Evolutionary conservation across 2,329 filamentous ascomycete genomes (phyloP), one percentile per base, ranked within the genome.

Genomic region (Zasmidium citrigriseum): DNA sequence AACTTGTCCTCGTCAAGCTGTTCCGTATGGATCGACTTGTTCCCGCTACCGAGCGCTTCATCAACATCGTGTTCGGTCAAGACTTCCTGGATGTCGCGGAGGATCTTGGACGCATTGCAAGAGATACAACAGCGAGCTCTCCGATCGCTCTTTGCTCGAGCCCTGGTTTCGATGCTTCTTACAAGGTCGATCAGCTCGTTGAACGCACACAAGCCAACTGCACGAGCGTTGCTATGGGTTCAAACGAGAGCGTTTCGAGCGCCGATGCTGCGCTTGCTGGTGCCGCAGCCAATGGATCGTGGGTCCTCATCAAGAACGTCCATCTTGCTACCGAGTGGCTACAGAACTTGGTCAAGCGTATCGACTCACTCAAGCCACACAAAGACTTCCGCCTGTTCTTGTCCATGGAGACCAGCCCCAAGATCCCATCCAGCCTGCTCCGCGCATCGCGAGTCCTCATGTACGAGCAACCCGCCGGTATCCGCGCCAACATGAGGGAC

Each of bases 301-400:
- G 95, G 95, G 96, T 99, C 10, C 83, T 99, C 61, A 88, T 99
- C 83, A 99, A 99, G 85, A 99, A 99, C 79, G 95, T 99, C 20
- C 95, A 99, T 76, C 83, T 99, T 62, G 92, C 93, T 25, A 92
- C 95, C 1, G 91, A 91, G 12, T 99, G 96, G 96, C 81, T 99
- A 27, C 93, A 98, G 76, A 96, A 92, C 70, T 83, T 99, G 16
- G 93, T 99, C 80, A 99, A 99, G 82, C 88, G 93, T 46, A 90
- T 99, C 78, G 92, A 96, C 67, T 91, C 91, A 11, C 88, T 99
- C 71, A 97, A 96, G 72, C 93, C 96, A 24, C 91, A 98, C 76
- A 82, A 86, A 38, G 89, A 96, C 72, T 99, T 99, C 83, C 85
- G 95, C 49, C 81, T 99, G 25, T 99, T 99, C 85, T 78, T 99